Evolutionary conservation across 2,329 filamentous ascomycete genomes (phyloP), one percentile per base, ranked within the genome.

Genomic region (Pseudogymnoascus sp.): DNA sequence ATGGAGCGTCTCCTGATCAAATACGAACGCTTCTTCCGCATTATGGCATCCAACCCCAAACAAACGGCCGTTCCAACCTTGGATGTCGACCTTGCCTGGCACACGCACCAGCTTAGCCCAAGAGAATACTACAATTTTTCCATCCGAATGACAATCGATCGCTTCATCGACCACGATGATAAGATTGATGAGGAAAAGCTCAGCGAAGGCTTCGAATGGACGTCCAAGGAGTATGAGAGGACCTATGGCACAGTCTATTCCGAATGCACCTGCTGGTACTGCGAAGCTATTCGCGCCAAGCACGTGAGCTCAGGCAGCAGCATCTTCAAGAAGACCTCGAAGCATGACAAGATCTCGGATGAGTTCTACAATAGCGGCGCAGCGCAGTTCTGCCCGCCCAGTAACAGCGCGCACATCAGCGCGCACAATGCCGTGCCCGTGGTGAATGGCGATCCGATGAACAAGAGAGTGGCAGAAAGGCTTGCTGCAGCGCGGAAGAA

Each of bases 181-280:
- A 93, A 93, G 75, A 85, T 96, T 21, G 85, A 87, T 59, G 88
- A 92, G 69, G 77, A 76, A 12, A 81, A 79, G 59, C 80, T 96
- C 5, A 83, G 83, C 49, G 77, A 79, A 1, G 79, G 81, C 4
- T 95, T 95, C 69, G 84, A 87, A 70, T 90, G 84, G 83, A 96
- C 91, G 0, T 84, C 81, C 69, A 87, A 86, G 67, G 76, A 74
- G 0, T 96, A 93, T 71, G 83, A 90, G 67, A 83, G 84, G 28
- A 73, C 77, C 12, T 92, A 83, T 67, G 75, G 78, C 14, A 82
- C 87, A 60, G 81, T 90, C 4, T 96, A 93, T 72, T 87, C 83
- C 1, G 87, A 89, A 72, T 93, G 90, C 69, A 89, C 85, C 0
- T 93, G 90, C 73, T 93, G 89, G 89, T 91, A 93, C 73, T 96